A percentile compares a stretch with the other conserved stretches of the same genome.
Conservation (phyloP, 2,329 filamentous ascomycete species). For the Lomentospora prolificans region DNA sequence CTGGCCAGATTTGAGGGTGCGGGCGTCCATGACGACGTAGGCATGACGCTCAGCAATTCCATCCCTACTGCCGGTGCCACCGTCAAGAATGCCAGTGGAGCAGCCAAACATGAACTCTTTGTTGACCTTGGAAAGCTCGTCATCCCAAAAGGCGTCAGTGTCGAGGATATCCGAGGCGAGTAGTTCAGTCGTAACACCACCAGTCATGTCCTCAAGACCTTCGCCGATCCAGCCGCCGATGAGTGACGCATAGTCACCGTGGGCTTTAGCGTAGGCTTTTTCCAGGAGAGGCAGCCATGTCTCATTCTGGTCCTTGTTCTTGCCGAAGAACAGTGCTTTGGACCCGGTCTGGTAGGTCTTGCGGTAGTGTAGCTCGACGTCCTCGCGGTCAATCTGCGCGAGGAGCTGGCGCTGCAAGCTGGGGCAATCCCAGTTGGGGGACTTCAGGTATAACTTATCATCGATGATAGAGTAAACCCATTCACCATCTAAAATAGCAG, state of each 20-base stretch:
- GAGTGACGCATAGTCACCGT: conserved; percentile 66
- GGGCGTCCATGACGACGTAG: conserved; percentile 37
- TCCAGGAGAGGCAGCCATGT: conserved; percentile 75
- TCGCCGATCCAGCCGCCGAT: conserved; percentile 61
- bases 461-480: conserved; percentile 90
- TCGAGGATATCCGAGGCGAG: conserved; percentile 61
- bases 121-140: conserved; percentile 70
- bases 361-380: conserved; percentile 61
- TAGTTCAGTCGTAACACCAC: conserved; percentile 57
- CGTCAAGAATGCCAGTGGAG: conserved; percentile 35
- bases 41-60: conserved; percentile 51
- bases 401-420: conserved; percentile 65
- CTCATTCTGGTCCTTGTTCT: conserved; percentile 66
- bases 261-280: conserved; percentile 77
- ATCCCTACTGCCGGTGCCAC: conserved; percentile 36
- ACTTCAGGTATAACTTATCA: conserved; percentile 78
- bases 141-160: conserved; percentile 56
- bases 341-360: conserved; percentile 66
- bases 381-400: conserved; percentile 64
- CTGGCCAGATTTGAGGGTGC: conserved; percentile 34
- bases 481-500: conserved; percentile 53
- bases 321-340: conserved; percentile 67
- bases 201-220: conserved; percentile 46
- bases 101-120: conserved; percentile 64
- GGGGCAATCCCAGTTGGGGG: conserved; percentile 71